Evolutionary conservation across 352 stramenopile genomes (phyloP).

Genomic region (Pythium volutum): DNA sequence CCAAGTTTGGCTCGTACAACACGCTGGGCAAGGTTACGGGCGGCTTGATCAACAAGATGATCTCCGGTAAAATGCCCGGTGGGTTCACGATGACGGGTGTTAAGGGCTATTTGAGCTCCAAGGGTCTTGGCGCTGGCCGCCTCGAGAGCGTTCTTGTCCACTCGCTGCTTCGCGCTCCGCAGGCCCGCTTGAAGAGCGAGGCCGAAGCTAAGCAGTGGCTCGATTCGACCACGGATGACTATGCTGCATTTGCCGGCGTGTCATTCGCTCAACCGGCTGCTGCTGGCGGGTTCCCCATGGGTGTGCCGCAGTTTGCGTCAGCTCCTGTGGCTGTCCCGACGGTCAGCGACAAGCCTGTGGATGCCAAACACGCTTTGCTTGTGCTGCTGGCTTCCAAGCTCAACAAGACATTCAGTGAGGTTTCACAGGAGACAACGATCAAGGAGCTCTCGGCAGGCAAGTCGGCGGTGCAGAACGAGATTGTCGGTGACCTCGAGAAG

Average conservation of each 20-base stretch:
- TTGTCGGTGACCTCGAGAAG: slow-evolving; percentile 81
- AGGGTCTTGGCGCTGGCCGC: slow-evolving; percentile 61
- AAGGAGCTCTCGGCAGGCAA: slow-evolving; percentile 81
- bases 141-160: slow-evolving; percentile 79
- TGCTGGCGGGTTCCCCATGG: slow-evolving; percentile 16
- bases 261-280: slow-evolving; percentile 40
- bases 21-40: slow-evolving; percentile 65
- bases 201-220: slow-evolving; percentile 77
- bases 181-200: slow-evolving; percentile 69
- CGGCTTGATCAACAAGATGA: slow-evolving; percentile 65
- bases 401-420: slow-evolving; percentile 62
- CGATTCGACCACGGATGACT: slow-evolving; percentile 64
- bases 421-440: slow-evolving; percentile 63
- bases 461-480: slow-evolving; percentile 87
- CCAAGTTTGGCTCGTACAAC: slow-evolving; percentile 69
- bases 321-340: slow-evolving; percentile 47
- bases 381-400: slow-evolving; percentile 80
- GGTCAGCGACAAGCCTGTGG: slow-evolving; percentile 56
- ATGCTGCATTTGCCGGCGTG: slow-evolving; percentile 71
- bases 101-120: slow-evolving; percentile 65
- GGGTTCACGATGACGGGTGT: slow-evolving; percentile 82
- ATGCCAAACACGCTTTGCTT: slow-evolving; percentile 72
- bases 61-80: slow-evolving; percentile 81
- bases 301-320: slow-evolving; percentile 37
- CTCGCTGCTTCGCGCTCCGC: slow-evolving; percentile 54